Evolutionary conservation across 2,329 filamentous ascomycete genomes (phyloP).

Genomic region (Fusarium decemcellulare): DNA sequence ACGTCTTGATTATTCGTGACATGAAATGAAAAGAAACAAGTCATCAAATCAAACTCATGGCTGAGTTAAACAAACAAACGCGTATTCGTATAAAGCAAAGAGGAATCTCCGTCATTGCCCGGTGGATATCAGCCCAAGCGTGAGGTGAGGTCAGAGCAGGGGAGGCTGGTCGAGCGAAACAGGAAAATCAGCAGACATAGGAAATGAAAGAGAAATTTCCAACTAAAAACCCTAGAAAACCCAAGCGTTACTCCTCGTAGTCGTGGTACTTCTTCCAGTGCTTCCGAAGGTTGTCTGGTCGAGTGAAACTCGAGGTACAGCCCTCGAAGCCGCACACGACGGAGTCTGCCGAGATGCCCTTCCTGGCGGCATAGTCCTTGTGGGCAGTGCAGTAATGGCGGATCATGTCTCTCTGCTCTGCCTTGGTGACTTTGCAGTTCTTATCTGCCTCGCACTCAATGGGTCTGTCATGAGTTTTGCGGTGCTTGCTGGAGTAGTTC

Average conservation of each 20-base stretch:
- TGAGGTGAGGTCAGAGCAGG: slow-evolving; percentile 4
- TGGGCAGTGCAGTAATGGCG: slow-evolving; percentile 43
- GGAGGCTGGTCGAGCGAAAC: slow-evolving; percentile 22
- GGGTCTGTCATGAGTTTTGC: slow-evolving; percentile 40
- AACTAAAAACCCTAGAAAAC: not conserved
- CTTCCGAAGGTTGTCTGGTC: slow-evolving; percentile 37
- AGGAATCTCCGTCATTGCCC: slow-evolving; percentile 5
- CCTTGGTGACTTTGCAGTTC: slow-evolving; percentile 21
- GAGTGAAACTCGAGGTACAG: slow-evolving; percentile 30
- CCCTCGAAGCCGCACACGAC: slow-evolving; percentile 4
- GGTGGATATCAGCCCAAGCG: not conserved
- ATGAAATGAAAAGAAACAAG: not conserved
- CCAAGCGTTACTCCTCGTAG: slow-evolving; percentile 5
- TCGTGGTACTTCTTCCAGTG: slow-evolving; percentile 35
- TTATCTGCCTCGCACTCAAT: slow-evolving; percentile 38
- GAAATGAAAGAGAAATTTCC: not conserved
- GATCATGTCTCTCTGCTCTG: slow-evolving; percentile 45
- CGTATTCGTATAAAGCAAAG: slow-evolving; percentile 21
- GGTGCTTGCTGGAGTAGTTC: slow-evolving; percentile 41
- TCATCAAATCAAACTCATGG: not conserved
- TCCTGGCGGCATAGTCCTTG: slow-evolving; percentile 18
- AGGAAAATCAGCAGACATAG: slow-evolving; percentile 24
- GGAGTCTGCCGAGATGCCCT: slow-evolving; percentile 12
- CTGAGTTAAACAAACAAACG: not conserved
- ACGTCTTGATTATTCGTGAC: not conserved